Base-by-base conservation (phyloP, 163 green algal genomes). In the Volvox carteri region DNA sequence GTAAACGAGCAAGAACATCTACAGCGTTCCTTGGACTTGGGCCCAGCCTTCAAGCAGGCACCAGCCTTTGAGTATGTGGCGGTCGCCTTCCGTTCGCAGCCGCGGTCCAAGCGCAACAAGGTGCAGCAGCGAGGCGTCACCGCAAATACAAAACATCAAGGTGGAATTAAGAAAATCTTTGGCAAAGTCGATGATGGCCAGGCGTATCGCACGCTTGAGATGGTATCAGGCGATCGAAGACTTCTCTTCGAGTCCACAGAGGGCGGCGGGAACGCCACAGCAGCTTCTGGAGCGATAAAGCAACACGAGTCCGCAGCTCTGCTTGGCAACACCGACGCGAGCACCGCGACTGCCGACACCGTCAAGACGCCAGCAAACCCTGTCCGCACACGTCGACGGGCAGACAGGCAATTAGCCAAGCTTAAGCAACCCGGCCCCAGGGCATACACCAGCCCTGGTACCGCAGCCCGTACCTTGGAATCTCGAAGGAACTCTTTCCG, bases 21-120 rank as follows among this genome's bases (percentile, higher is more conserved):
- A 4, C 67, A 88, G 35, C 67, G 81, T 0, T 88, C 81, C 0
- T 28, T 88, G 16, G 83, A 88, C 0, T 23, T 83, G 18, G 83
- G 68, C 9, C 46, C 83, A 33, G 67, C 83, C 7, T 25, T 37
- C 1, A 88, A 81, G 67, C 83, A 83, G 68, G 83, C 52, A 48
- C 46, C 50, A 25, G 48, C 81, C 35, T 88, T 81, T 37, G 83
- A 88, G 28, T 88, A 88, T 60, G 83, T 88, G 68, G 83, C 81
- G 1, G 81, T 88, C 28, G 83, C 83, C 28, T 88, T 88, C 58
- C 56, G 58, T 19, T 65, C 56, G 78, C 23, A 86, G 30, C 80
- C 44, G 7, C 80, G 60, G 2, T 46, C 42, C 14, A 87, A 68
- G 62, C 80, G 33, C 77, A 73, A 18, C 68, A 81, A 75, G 16